Percentiles rank a stretch among this genome's conserved stretches.
Conservation (phyloP, 2,329 filamentous ascomycete species). For the Dichotomopilus funicola region DNA sequence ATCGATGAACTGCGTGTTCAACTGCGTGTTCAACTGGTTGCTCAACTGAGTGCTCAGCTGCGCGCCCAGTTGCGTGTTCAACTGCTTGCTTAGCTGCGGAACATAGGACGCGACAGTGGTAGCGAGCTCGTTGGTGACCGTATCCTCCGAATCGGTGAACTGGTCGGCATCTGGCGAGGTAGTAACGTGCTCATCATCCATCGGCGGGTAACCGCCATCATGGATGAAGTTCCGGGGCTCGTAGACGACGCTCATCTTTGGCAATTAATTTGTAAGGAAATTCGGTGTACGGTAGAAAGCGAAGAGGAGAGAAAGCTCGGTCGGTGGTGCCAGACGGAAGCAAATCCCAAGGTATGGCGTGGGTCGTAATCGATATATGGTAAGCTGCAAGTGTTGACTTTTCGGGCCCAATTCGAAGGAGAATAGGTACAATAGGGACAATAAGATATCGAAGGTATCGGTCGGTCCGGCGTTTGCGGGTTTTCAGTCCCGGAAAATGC, state of each 20-base stretch:
- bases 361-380: neutral
- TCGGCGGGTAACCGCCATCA: constrained; percentile 42
- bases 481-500: neutral
- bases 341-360: neutral
- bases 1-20: constrained; percentile 24
- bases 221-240: constrained; percentile 44
- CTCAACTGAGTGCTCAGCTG: too few relatives aligned
- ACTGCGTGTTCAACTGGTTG: too few relatives aligned
- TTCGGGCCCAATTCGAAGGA: too few relatives aligned
- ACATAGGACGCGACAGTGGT: constrained; percentile 30
- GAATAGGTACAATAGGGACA: too few relatives aligned
- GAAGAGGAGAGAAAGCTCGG: constrained; percentile 2
- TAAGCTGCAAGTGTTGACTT: neutral
- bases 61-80: too few relatives aligned
- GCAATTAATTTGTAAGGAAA: neutral
- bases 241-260: constrained; percentile 38
- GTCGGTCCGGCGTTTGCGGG: neutral
- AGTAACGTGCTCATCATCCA: constrained; percentile 35
- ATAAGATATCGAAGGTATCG: neutral
- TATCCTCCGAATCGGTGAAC: constrained; percentile 38
- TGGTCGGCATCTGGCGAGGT: constrained; percentile 32
- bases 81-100: constrained; percentile 15
- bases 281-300: constrained; percentile 8
- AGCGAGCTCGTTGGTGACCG: constrained; percentile 29
- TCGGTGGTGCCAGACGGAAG: neutral